Conservation (phyloP, 2,329 filamentous ascomycete species). For the Byssothecium circinans region DNA sequence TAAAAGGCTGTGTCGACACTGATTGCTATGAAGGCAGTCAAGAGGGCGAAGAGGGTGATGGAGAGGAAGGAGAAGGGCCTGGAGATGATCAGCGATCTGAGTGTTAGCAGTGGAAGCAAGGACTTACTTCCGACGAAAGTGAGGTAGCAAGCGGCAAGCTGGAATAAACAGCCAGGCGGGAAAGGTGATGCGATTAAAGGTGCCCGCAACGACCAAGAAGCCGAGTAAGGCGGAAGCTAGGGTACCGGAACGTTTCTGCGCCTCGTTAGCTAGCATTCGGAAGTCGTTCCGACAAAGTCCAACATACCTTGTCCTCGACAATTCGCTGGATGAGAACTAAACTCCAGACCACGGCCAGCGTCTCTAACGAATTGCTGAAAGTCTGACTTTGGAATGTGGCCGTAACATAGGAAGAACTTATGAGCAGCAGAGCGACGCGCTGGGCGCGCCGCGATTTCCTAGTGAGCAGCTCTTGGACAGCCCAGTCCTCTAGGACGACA, state of each 20-base stretch:
- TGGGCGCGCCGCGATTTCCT: conserved; percentile 67
- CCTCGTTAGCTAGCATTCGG: conserved; percentile 34
- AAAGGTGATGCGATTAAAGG: conserved; percentile 97
- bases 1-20: conserved; percentile 87
- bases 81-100: background rate
- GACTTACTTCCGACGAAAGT: conserved; percentile 77
- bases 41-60: conserved; percentile 64
- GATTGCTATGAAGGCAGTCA: conserved; percentile 73
- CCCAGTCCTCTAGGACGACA: conserved; percentile 98
- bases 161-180: conserved; percentile 89
- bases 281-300: conserved; percentile 36
- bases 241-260: conserved; percentile 72
- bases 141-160: conserved; percentile 77
- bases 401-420: conserved; percentile 95
- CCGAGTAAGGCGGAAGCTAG: conserved; percentile 77
- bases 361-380: conserved; percentile 97
- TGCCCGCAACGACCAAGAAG: conserved; percentile 77
- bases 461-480: conserved; percentile 80
- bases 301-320: conserved; percentile 69
- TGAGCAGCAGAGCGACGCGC: conserved; percentile 74
- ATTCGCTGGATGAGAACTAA: conserved; percentile 90
- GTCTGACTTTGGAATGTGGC: conserved; percentile 99
- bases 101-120: too few species aligned
- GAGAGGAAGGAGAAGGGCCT: conserved; percentile 63
- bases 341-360: conserved; percentile 88